Base-by-base conservation (phyloP, 495 filamentous ascomycete species). In the Penicillium canariense region DNA sequence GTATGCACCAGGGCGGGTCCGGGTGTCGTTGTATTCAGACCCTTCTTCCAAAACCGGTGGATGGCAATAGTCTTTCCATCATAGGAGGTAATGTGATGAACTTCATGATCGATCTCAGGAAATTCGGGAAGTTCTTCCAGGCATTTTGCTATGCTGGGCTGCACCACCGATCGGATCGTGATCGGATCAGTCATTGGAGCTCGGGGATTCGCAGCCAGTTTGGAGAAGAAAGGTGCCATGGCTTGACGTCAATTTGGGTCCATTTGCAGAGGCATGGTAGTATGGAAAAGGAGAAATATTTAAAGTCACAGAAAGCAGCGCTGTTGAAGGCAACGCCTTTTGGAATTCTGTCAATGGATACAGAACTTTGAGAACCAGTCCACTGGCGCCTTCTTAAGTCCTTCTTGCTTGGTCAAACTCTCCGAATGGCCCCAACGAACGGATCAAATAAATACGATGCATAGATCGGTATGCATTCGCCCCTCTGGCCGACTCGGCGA, bases 1-100 rank as follows among this genome's bases (percentile, higher is more conserved):
- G 42, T 27, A 30, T 57, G 63, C 5, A 66, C 35, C 34, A 66
- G 25, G 2, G 55, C 60, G 12, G 60, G 57, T 1, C 49, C 49
- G 9, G 38, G 49, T 5, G 56, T 38, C 6, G 51, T 48, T n/a
- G 46, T 34, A 9, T 45, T 31, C 10, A 25, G 38, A 15, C 8
- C 17, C 25, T 55, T 60, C 11, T 45, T 46, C 9, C 23, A 45
- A 51, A 52, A 60, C 3, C 46, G 58, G 28, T 54, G 50, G 2
- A 64, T 35, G 2, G 54, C 15, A 23, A 64, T 58, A 15, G 51
- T 27, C 12, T 57, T 20, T 4, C 51, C 51, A 36, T 64, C 61
- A 20, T 58, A 58, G 4, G 61, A 58, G 14, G 38, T 11, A 38
- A 60, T 46, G n/a, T 50, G 30, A 34, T 59, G 50, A 26, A 54